phyloP scores from a whole-genome alignment of 768 basidiomycete genomes.

The Rhodotorula kratochvilovae region DNA sequence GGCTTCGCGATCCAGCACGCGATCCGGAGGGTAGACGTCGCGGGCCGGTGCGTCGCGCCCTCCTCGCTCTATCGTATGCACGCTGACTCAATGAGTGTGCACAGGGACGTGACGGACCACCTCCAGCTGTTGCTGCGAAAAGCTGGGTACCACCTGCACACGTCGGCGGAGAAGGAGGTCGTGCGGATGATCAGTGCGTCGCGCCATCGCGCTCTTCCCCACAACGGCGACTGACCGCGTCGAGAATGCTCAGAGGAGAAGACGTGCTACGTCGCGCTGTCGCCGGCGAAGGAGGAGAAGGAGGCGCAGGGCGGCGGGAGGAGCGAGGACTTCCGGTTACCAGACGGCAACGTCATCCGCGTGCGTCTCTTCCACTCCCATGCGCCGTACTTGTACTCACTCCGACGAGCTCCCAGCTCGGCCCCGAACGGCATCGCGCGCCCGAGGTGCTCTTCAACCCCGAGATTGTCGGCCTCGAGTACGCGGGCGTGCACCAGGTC shows the following conservation, averaged over 20 bases:
- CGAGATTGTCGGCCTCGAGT: slow-evolving; percentile 90
- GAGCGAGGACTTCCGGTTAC: slow-evolving; percentile 81
- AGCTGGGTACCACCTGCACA: slow-evolving; percentile 88
- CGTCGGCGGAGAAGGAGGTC: slow-evolving; percentile 93
- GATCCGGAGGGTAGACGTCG: slow-evolving; percentile 90
- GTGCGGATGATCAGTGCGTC: slow-evolving; percentile 74
- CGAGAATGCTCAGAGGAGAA: slow-evolving; percentile 62
- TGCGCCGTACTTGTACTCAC: background rate
- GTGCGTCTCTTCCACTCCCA: slow-evolving; percentile 50
- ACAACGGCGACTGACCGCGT: too few relatives aligned
- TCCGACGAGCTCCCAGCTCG: slow-evolving; percentile 58
- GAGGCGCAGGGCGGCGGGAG: slow-evolving; percentile 60
- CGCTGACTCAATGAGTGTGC: background rate
- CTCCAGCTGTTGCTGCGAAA: slow-evolving; percentile 90
- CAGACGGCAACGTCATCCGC: slow-evolving; percentile 90
- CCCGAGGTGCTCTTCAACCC: slow-evolving; percentile 98
- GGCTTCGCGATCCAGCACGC: slow-evolving; percentile 99
- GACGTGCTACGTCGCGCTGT: slow-evolving; percentile 88
- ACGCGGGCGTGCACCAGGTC: slow-evolving; percentile 94
- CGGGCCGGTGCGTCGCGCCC: slow-evolving; percentile 58
- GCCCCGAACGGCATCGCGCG: slow-evolving; percentile 89
- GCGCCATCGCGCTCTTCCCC: background rate
- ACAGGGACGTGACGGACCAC: slow-evolving; percentile 92
- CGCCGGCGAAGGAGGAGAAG: slow-evolving; percentile 93
- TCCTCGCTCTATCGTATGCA: too few relatives aligned